These are phyloP conservation scores for Fraxinus floribunda DNA, from an alignment of 305 asterid genomes.

Conservation along the genomic window DNA sequence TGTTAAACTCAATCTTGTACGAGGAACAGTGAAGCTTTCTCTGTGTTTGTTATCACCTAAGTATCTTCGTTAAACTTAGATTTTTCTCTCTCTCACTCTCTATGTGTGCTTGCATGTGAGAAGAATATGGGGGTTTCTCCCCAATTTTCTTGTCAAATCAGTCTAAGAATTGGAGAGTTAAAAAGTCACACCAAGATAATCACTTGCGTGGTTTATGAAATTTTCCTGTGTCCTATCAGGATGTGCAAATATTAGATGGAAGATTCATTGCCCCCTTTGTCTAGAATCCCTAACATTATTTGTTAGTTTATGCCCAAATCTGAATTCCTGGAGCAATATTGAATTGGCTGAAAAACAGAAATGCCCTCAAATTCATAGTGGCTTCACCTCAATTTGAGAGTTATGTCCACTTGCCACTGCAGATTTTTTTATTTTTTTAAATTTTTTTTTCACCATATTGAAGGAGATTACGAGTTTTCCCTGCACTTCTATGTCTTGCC, in stretches of 20 bases:
- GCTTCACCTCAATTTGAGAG: background rate
- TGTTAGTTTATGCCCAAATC: background rate
- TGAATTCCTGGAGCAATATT: background rate
- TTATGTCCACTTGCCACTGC: background rate
- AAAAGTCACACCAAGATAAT: background rate
- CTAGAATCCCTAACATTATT: background rate
- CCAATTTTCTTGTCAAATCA: background rate
- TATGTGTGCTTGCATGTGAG: background rate
- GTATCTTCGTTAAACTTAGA: background rate
- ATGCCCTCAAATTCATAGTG: background rate
- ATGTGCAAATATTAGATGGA: background rate
- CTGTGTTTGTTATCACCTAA: background rate
- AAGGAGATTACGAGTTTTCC: background rate
- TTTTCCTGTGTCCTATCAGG: background rate
- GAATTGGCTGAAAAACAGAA: background rate
- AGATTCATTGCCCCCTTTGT: background rate
- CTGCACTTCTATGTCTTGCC: background rate
- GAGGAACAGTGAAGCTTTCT: background rate
- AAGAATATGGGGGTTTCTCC: background rate
- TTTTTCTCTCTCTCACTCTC: background rate
- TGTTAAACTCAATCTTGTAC: background rate
- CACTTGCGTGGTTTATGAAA: background rate
- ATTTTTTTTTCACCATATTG: background rate
- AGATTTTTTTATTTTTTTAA: background rate
- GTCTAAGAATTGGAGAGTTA: background rate